Evolutionary conservation across 148 eudicot genomes (phyloP), one percentile per base, ranked within the genome.

Genomic region (Drosera capensis): DNA sequence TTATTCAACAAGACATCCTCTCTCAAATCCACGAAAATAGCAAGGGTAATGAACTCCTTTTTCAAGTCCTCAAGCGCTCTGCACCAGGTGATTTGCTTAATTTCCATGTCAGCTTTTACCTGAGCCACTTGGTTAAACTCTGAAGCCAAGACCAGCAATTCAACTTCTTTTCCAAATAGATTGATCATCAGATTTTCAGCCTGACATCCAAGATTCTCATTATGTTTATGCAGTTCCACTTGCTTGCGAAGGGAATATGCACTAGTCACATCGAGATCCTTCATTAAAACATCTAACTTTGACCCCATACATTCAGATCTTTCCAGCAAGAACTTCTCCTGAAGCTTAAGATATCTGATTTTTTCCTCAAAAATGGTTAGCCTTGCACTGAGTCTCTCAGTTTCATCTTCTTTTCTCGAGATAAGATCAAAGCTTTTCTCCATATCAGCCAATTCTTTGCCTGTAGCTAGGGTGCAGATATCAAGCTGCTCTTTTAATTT

Each of bases 301-400:
- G 64, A 67, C 35, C 68, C 71, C 66, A 90, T 71, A 45, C 46
- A 46, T 20, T 78, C 62, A 3, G 78, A 80, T 57, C 78, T 78
- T 54, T 69, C 75, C 61, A 84, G 25, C 82, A 90, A 75, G 48
- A 66, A 14, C 45, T 80, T 84, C 66, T 83, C 93, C 37, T 80
- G 87, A 30, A 31, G 49, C 66, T 84, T 87, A 43, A 84, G 68
- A 65, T 58, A 65, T 25, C 46, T 16, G 49, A 84, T 66, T 58
- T 64, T 78, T 59, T 81, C 71, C 52, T 71, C 67, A 37, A 84
- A 78, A 49, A 37, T 21, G 34, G 62, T 46, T 24, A 90, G 55
- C 68, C 84, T 78, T 55, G 56, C 24, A 22, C 61, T 43, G 28
- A 90, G 69, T 21, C 65, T 72, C 22, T 53, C 67, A 23, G 67